Conservation (phyloP, 495 filamentous ascomycete species). For the Aspergillus mulundensis region DNA sequence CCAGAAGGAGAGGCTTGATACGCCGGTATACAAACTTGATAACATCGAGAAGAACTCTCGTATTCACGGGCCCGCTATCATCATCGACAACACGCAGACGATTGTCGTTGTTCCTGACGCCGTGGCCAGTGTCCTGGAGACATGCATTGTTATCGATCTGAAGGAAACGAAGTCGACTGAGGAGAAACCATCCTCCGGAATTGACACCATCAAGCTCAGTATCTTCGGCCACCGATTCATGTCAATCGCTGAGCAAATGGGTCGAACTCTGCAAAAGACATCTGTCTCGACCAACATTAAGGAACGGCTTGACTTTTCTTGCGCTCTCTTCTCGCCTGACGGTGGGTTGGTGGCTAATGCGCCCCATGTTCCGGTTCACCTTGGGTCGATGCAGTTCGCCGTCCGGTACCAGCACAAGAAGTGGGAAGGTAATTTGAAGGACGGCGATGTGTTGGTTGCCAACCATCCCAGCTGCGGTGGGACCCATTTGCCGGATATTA, state of each 20-base stretch:
- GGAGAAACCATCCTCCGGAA: slow-evolving; percentile 63
- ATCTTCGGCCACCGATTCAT: slow-evolving; percentile 98
- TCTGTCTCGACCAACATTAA: slow-evolving; percentile 98
- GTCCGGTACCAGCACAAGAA: slow-evolving; percentile 89
- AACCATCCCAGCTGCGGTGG: slow-evolving; percentile 96
- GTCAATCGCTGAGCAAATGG: slow-evolving; percentile 99
- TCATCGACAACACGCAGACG: slow-evolving; percentile 94
- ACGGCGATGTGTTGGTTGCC: slow-evolving; percentile 89
- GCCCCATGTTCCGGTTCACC: slow-evolving; percentile 89
- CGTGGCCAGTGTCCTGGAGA: slow-evolving; percentile 43
- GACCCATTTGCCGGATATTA: slow-evolving; percentile 87
- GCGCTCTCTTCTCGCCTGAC: slow-evolving; percentile 87
- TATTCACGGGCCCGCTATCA: slow-evolving; percentile 79
- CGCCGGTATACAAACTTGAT: slow-evolving; percentile 79
- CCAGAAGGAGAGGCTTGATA: slow-evolving; percentile 69
- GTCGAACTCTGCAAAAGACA: slow-evolving; percentile 90
- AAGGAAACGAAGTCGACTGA: slow-evolving; percentile 12
- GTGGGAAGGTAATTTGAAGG: slow-evolving; percentile 81
- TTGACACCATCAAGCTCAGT: slow-evolving; percentile 84
- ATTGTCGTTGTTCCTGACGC: slow-evolving; percentile 85
- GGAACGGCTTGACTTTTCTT: slow-evolving; percentile 94
- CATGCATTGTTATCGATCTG: slow-evolving; percentile 47
- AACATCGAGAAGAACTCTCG: slow-evolving; percentile 72
- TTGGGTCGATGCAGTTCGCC: slow-evolving; percentile 74
- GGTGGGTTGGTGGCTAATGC: slow-evolving; percentile 93